A percentile compares a stretch with the other conserved stretches of the same genome.
Evolutionary conservation across 331 rosid genomes (phyloP).

Genomic region (Pyrus hybrid): DNA sequence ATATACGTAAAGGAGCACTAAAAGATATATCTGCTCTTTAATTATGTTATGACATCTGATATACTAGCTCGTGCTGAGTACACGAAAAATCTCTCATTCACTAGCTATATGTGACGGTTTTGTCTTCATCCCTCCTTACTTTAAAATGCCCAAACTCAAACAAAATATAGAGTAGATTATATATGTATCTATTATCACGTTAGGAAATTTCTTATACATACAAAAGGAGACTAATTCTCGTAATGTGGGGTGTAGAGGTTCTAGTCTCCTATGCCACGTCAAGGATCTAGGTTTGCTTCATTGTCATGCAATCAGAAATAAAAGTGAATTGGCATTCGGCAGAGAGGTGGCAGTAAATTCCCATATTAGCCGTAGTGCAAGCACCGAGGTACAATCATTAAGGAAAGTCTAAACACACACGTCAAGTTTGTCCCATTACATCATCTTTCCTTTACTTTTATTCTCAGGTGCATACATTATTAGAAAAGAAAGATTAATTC

Average conservation of each 20-base stretch:
- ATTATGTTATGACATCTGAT: too few species aligned
- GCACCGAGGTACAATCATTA: neutral
- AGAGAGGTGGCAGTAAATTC: neutral
- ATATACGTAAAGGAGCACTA: too few species aligned
- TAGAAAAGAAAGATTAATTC: neutral
- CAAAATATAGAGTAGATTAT: too few species aligned
- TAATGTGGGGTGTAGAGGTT: neutral
- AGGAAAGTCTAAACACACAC: constrained; percentile 8
- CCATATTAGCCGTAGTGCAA: neutral
- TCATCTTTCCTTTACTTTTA: neutral
- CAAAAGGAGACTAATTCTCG: too few species aligned
- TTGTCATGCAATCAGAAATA: constrained; percentile 1
- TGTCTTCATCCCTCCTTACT: too few species aligned
- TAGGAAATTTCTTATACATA: too few species aligned
- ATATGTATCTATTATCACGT: too few species aligned
- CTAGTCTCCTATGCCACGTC: constrained; percentile 14
- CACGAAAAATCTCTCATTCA: too few species aligned
- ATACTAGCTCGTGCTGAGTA: too few species aligned
- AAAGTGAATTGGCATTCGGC: neutral
- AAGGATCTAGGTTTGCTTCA: constrained; percentile 27
- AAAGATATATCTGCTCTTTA: too few species aligned
- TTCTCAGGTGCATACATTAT: neutral
- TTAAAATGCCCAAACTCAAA: too few species aligned
- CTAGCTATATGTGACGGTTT: too few species aligned
- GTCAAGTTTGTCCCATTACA: constrained; percentile 6